Percentiles rank a stretch among this genome's conserved stretches.
These are phyloP conservation scores for Akanthomyces dipterigenus DNA, from an alignment of 2,329 filamentous ascomycete species.

Conservation along the genomic window DNA sequence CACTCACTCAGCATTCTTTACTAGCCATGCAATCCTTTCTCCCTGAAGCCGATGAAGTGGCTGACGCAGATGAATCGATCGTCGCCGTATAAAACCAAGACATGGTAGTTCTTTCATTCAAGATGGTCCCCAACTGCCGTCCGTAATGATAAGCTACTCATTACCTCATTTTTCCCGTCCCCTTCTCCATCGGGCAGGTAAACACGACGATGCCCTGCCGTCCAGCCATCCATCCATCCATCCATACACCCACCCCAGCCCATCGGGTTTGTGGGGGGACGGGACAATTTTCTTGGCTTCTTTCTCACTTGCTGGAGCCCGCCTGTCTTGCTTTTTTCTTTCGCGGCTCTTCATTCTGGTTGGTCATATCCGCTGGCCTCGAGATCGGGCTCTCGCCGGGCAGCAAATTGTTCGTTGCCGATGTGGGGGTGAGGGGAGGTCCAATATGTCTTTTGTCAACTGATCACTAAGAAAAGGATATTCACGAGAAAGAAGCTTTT, in stretches of 20 bases:
- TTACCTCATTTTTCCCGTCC: background rate
- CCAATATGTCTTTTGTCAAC: no score
- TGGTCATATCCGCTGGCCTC: background rate
- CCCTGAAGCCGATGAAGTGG: background rate
- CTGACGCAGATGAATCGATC: background rate
- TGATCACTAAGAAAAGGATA: no score
- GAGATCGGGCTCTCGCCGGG: no score
- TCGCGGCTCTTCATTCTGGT: background rate
- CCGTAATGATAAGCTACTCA: background rate
- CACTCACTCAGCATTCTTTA: background rate
- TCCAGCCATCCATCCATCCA: no score
- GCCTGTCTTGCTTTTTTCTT: background rate
- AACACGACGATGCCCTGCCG: background rate
- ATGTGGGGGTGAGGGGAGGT: no score
- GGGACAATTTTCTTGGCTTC: background rate
- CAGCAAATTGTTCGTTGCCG: no score
- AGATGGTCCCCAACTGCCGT: background rate
- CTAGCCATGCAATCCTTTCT: background rate
- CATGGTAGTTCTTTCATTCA: background rate
- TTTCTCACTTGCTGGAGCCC: background rate
- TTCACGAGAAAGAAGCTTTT: no score
- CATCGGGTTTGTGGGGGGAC: background rate
- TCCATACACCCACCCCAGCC: background rate
- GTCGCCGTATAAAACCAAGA: background rate
- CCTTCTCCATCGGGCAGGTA: background rate